Evolutionary conservation across 2,329 filamentous ascomycete species (phyloP), one percentile per base, ranked within the genome.

Genomic region (Hirsutella minnesotensis): DNA sequence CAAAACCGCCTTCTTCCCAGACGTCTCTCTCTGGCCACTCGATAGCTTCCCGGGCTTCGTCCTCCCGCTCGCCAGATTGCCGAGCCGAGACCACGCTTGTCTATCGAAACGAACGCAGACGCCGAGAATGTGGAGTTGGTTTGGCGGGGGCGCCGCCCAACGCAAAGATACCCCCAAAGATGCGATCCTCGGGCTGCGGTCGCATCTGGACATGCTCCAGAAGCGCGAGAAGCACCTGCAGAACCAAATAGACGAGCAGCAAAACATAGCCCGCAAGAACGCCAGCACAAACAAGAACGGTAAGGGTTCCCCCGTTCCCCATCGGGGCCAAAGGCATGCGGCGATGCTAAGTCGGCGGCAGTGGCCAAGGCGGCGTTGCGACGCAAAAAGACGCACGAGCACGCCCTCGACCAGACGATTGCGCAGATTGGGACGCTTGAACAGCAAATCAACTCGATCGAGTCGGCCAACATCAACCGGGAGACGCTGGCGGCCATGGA

Each of bases 381-480:
- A 69, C 81, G 90, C 64, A 96, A 96, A 78, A 96, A 98, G 77
- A 75, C 80, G 53, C 86, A 92, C 57, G 88, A 96, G 65, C 83
- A 89, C 63, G 86, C 86, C 44, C 77, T 95, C 46, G 87, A 95
- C 52, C 89, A 95, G 67, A 96, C 90, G 2, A 75, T 79, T 46
- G 79, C 83, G 27, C 90, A 96, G 67, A 94, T 96, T 58, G 79
- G 81, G 55, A 94, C 92, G 19, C 73, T 98, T 37, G 92, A 98
- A 64, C 84, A 89, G 59, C 88, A 98, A 63, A 94, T 96, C 59
- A 92, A 92, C 63, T 83, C 86, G 46, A 96, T 98, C 69, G 92
- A 98, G 66, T 87, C 89, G 39, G 92, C 92, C 48, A 98, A 96
- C 63, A 95, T 98, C 71, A 98, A 98, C 73, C 82, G 90, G 67